Evolutionary conservation across 768 basidiomycete species (phyloP).

Genomic region (Suillus occidentalis): DNA sequence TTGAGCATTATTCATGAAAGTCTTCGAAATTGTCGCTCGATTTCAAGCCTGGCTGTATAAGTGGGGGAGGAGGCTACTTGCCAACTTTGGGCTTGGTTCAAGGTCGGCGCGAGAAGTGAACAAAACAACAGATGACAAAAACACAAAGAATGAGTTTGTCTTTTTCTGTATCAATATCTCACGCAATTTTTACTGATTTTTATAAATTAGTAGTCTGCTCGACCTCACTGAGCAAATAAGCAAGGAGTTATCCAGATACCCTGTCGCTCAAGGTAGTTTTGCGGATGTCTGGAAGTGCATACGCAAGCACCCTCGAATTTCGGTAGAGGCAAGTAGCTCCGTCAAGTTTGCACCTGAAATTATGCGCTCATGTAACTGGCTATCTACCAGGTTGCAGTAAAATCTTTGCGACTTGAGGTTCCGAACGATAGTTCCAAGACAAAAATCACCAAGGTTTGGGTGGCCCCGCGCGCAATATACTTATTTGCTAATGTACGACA

Average conservation of each 20-base stretch:
- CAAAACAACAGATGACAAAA: background rate
- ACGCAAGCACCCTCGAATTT: background rate
- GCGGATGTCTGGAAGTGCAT: conserved; percentile 30
- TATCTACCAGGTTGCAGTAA: background rate
- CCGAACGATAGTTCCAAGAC: background rate
- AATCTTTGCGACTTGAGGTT: background rate
- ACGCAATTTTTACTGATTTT: background rate
- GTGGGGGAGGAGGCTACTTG: too few species aligned
- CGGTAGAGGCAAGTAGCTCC: background rate
- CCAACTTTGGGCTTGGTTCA: too few species aligned
- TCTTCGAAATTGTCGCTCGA: too few species aligned
- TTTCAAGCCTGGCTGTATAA: too few species aligned
- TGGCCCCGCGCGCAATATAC: too few species aligned
- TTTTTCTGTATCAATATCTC: background rate
- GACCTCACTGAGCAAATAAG: conserved; percentile 1
- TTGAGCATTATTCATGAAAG: too few species aligned
- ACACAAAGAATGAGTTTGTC: background rate
- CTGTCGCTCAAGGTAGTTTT: conserved; percentile 14
- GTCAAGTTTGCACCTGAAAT: conserved; percentile 13
- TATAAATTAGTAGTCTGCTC: background rate
- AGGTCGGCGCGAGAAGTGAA: too few species aligned
- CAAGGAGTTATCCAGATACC: background rate
- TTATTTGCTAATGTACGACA: background rate
- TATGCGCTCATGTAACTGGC: background rate
- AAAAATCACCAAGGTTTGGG: background rate